Percentiles rank a stretch among this genome's conserved stretches.
phyloP scores from a whole-genome alignment of 768 basidiomycete species.

The Amylocystis lapponica region DNA sequence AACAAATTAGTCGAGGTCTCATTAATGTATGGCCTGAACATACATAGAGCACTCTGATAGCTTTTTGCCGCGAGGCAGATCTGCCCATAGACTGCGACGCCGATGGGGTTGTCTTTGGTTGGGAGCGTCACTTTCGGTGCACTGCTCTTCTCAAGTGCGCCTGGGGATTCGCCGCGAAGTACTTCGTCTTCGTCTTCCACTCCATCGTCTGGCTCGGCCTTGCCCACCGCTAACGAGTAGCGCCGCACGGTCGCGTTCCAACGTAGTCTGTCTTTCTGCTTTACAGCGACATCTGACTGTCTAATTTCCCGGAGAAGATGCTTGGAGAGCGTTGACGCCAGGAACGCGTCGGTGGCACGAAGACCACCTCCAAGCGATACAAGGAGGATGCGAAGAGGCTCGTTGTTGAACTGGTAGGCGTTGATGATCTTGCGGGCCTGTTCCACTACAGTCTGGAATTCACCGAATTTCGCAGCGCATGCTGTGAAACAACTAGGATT shows the following conservation, averaged over 20 bases:
- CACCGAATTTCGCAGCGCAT: slow-evolving; percentile 57
- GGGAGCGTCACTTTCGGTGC: slow-evolving; percentile 38
- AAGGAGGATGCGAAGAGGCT: slow-evolving; percentile 72
- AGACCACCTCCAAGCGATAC: slow-evolving; percentile 70
- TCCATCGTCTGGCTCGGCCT: slow-evolving; percentile 35
- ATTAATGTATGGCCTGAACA: slow-evolving; percentile 25
- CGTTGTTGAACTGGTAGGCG: slow-evolving; percentile 80
- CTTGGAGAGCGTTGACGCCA: slow-evolving; percentile 75
- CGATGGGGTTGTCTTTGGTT: slow-evolving; percentile 64
- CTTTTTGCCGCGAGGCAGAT: slow-evolving; percentile 80
- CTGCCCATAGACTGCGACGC: slow-evolving; percentile 75
- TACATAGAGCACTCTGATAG: slow-evolving; percentile 89
- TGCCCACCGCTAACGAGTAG: slow-evolving; percentile 40
- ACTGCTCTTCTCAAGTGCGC: slow-evolving; percentile 9
- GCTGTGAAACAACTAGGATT: slow-evolving; percentile 38
- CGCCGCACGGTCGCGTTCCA: slow-evolving; percentile 60
- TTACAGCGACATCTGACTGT: slow-evolving; percentile 58
- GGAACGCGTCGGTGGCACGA: slow-evolving; percentile 65
- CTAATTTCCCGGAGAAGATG: slow-evolving; percentile 78
- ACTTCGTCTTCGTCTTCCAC: slow-evolving; percentile 36
- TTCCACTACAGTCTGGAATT: slow-evolving; percentile 57
- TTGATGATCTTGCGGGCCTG: slow-evolving; percentile 73
- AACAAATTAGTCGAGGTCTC: background rate
- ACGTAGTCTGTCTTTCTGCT: slow-evolving; percentile 51
- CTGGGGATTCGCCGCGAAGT: slow-evolving; percentile 9